Conservation (phyloP, 305 asterid species). For the Ilex paraguariensis region DNA sequence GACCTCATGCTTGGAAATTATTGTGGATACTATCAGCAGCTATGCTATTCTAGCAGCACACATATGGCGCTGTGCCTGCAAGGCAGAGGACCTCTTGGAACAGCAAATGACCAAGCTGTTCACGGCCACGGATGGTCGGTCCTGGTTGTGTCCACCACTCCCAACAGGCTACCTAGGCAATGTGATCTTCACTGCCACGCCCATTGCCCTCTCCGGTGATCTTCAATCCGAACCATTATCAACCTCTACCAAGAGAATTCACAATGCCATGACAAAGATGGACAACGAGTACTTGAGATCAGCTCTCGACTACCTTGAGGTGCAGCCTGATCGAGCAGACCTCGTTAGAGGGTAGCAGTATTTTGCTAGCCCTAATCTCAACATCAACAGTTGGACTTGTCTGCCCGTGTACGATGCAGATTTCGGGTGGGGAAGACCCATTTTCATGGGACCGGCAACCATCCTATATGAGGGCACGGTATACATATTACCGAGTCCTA, state of each 20-base stretch:
- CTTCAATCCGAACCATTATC: constrained; percentile 25
- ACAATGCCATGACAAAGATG: constrained; percentile 37
- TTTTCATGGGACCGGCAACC: constrained; percentile 43
- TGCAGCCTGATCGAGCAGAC: constrained; percentile 34
- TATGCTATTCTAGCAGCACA: too few relatives aligned
- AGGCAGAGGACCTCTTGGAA: too few relatives aligned
- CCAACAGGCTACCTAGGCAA: constrained; percentile 42
- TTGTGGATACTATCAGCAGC: too few relatives aligned
- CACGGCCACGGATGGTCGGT: constrained; percentile 40
- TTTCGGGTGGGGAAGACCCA: constrained; percentile 51
- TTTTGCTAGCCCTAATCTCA: constrained; percentile 39
- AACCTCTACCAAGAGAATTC: constrained; percentile 20
- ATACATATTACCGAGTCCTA: constrained; percentile 30
- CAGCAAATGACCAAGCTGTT: constrained; percentile 17
- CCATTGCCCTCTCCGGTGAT: constrained; percentile 28
- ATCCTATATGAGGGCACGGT: constrained; percentile 51
- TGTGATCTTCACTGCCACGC: constrained; percentile 41
- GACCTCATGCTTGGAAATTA: too few relatives aligned
- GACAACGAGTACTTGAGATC: constrained; percentile 27
- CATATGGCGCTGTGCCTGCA: too few relatives aligned
- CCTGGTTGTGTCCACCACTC: constrained; percentile 30
- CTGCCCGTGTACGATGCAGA: constrained; percentile 38
- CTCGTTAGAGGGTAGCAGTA: constrained; percentile 42
- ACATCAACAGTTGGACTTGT: constrained; percentile 47
- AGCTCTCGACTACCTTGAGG: constrained; percentile 31